phyloP scores from a whole-genome alignment of 2,329 filamentous ascomycete genomes.

The Aspergillus viridinutans region DNA sequence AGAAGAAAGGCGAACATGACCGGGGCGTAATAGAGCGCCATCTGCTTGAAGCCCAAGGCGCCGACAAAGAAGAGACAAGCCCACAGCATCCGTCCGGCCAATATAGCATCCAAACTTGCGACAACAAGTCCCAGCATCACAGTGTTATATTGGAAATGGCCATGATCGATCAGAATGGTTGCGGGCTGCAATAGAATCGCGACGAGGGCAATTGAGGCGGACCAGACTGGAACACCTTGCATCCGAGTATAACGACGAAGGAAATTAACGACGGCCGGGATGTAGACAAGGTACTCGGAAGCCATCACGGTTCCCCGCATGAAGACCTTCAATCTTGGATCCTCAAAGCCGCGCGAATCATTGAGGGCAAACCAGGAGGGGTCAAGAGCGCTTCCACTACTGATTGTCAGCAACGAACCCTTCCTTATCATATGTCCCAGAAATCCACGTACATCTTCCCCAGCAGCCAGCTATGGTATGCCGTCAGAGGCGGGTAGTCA shows the following conservation, averaged over 20 bases:
- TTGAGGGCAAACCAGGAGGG: conserved; percentile 84
- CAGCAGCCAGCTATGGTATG: conserved; percentile 96
- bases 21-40: conserved; percentile 96
- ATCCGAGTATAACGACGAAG: conserved; percentile 74
- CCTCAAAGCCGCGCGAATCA: conserved; percentile 75
- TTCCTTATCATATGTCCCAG: conserved; percentile 1
- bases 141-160: conserved; percentile 97
- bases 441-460: conserved; percentile 65
- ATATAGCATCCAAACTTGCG: conserved; percentile 80
- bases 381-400: conserved; percentile 68
- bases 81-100: conserved; percentile 82
- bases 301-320: conserved; percentile 91
- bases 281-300: conserved; percentile 85
- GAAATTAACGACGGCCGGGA: conserved; percentile 82
- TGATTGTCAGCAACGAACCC: conserved; percentile 12
- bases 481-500: conserved; percentile 94
- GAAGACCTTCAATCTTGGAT: conserved; percentile 78
- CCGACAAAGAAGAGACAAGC: conserved; percentile 89
- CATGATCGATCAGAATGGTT: conserved; percentile 88
- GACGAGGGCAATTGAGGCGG: conserved; percentile 75
- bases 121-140: conserved; percentile 93
- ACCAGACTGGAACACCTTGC: conserved; percentile 75
- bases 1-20: conserved; percentile 88
- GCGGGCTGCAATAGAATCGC: conserved; percentile 90
- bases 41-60: conserved; percentile 96